Percentiles rank a stretch among this genome's conserved stretches.
Conservation (phyloP, 768 basidiomycete species). For the Phanerodontia chrysosporium region DNA sequence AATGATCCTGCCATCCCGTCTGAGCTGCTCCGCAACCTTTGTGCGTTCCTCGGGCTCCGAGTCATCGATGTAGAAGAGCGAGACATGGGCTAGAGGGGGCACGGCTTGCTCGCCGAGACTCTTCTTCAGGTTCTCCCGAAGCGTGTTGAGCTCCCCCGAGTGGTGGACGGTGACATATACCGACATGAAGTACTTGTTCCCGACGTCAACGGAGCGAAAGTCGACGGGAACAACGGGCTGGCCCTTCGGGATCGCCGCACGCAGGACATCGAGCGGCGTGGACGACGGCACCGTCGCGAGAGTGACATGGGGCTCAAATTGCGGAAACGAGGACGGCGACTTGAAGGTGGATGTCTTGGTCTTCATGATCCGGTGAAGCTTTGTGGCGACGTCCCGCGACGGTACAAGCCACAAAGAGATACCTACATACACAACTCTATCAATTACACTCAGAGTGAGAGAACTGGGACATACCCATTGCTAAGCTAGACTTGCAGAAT, state of each 20-base stretch:
- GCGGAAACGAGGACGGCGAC: conserved; percentile 48
- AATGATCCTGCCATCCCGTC: conserved; percentile 32
- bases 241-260: conserved; percentile 34
- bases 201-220: conserved; percentile 54
- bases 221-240: conserved; percentile 34
- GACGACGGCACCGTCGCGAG: conserved; percentile 42
- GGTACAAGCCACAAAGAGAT: conserved; percentile 73
- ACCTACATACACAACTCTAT: conserved; percentile 32
- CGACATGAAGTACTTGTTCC: conserved; percentile 66
- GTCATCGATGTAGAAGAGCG: conserved; percentile 69
- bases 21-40: conserved; percentile 41
- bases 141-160: conserved; percentile 38
- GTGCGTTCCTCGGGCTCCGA: conserved; percentile 57
- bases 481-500: too few relatives aligned
- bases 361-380: conserved; percentile 43
- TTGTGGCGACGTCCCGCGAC: conserved; percentile 34
- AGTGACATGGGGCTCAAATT: conserved; percentile 69
- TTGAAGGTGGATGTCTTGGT: conserved; percentile 27
- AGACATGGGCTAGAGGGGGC: conserved; percentile 67
- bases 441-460: not conserved
- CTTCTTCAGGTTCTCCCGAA: conserved; percentile 47
- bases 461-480: too few relatives aligned
- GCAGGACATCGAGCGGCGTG: conserved; percentile 28
- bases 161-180: conserved; percentile 53
- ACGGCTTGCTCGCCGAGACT: conserved; percentile 38